Evolutionary conservation across 495 filamentous ascomycete genomes (phyloP), one percentile per base, ranked within the genome.

Genomic region (Aspergillus taichungensis): DNA sequence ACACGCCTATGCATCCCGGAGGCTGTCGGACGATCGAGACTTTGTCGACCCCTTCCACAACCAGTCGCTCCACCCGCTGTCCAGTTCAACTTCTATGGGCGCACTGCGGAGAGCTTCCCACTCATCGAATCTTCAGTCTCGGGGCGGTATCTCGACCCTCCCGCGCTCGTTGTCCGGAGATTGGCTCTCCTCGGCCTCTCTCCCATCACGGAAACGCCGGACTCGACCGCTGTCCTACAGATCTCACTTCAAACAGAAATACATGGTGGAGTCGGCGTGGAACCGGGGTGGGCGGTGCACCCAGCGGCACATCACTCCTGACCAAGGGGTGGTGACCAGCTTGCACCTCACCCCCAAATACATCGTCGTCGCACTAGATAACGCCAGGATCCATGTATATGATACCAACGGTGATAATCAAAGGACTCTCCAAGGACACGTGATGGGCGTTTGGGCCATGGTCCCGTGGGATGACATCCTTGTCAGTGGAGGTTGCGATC

Each of bases 361-460:
- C 61, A 95, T 98, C 53, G 86, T 98, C 41, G 90, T 96, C 42
- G 94, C 92, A 35, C 74, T 98, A 47, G 94, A 98, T 68, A 98
- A 96, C 68, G 92, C 92, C 40, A 95, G 90, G 63, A 97, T 98
- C 33, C 94, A 97, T 62, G 88, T 98, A 6, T 98, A 96, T 61
- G 87, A 97, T 65, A 87, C 87, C 8, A 81, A 92, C 49, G 92
- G 92, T 24, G 79, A 85, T 45, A 79, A 86, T 45, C 83, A 88
- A 59, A 88, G 86, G 62, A 96, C 88, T 3, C 74, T 98, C 10
- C 82, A 88, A 56, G 92, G 92, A 27, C 92, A 98, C 64, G 85
- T 95, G 32, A 98, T 98, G 92, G 92, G 92, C 30, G 92, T 98
- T 33, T 98, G 92, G 92, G 92, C 92, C 13, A 97, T 98, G 91